Evolutionary conservation across 2,329 filamentous ascomycete genomes (phyloP), one percentile per base, ranked within the genome.

Genomic region (Tolypocladium guangdongense): DNA sequence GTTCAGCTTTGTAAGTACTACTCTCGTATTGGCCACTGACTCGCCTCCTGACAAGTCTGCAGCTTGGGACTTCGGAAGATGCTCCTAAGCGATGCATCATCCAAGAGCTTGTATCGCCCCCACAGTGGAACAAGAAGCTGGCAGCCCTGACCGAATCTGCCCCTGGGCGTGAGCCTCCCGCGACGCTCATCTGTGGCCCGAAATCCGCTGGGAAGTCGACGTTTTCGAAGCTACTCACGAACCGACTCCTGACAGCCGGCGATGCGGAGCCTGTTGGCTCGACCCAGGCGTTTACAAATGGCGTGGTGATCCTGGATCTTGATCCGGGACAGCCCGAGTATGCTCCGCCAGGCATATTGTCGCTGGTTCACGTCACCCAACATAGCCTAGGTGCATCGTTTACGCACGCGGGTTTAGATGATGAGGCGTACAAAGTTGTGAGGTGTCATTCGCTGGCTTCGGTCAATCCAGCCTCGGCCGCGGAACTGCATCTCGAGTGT

Each of bases 321-420:
- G 88, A 93, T 63, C 86, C 87, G 1, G 85, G 84, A 0, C 87
- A 90, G 61, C 86, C 88, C 3, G 88, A 91, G 63, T 90, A 86
- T 64, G 80, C 80, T 0, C 77, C 84, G 1, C 80, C 84, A 0
- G 87, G 88, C 0, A 82, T 86, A 16, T 63, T 92, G 22, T 87
- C 87, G 1, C 78, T 92, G 4, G 71, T 84, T 16, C 74, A 80
- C 32, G 68, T 90, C 12, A 73, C 71, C 1, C 68, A 75, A 33
- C 80, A 84, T 0, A 83, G 88, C 50, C 70, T 91, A 6, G 78
- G 82, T 0, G 80, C 86, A 1, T 75, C 86, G 0, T 91, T 88
- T 61, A 82, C 82, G 8, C 85, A 88, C 58, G 77, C 70, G 4
- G 61, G 67, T 7, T 56, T 68, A 37, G 60, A 62, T 10, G 56